phyloP scores from a whole-genome alignment of 2,329 filamentous ascomycete species.

The Hirsutella minnesotensis region DNA sequence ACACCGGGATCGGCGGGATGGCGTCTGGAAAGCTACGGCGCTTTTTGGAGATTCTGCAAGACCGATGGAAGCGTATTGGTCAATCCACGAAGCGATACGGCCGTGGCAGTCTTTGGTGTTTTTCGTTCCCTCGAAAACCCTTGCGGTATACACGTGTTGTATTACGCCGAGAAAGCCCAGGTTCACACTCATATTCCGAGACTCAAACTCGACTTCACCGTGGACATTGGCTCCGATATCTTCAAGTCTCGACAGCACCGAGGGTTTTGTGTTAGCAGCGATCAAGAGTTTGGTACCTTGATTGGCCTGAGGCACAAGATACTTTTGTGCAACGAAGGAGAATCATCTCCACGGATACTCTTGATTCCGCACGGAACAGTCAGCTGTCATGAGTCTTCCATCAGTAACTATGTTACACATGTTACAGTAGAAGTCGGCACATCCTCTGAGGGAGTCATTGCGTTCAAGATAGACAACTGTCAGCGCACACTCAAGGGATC shows the following conservation, averaged over 20 bases:
- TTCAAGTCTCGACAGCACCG: slow-evolving; percentile 37
- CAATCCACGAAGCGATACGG: not conserved
- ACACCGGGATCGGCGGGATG: slow-evolving; percentile 9
- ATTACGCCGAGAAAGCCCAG: not conserved
- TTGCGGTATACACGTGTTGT: slow-evolving; percentile 1
- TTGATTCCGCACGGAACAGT: no score
- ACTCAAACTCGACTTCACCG: slow-evolving; percentile 33
- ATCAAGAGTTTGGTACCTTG: slow-evolving; percentile 34
- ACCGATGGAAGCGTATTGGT: not conserved
- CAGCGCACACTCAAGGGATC: no score
- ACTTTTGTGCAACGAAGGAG: no score
- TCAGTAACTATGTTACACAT: no score
- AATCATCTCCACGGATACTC: no score
- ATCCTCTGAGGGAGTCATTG: no score
- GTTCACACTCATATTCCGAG: slow-evolving; percentile 33
- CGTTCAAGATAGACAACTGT: no score
- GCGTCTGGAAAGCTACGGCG: slow-evolving; percentile 6
- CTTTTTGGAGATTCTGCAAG: slow-evolving; percentile 11
- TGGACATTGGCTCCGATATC: slow-evolving; percentile 12
- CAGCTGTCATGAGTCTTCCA: no score
- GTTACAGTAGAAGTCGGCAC: no score
- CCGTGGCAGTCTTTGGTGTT: not conserved
- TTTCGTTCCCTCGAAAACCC: not conserved
- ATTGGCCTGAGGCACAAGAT: slow-evolving; percentile 19
- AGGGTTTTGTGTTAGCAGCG: slow-evolving; percentile 33